Base-by-base conservation (phyloP, 2,329 filamentous ascomycete genomes). In the Pseudogymnoascus sp. region DNA sequence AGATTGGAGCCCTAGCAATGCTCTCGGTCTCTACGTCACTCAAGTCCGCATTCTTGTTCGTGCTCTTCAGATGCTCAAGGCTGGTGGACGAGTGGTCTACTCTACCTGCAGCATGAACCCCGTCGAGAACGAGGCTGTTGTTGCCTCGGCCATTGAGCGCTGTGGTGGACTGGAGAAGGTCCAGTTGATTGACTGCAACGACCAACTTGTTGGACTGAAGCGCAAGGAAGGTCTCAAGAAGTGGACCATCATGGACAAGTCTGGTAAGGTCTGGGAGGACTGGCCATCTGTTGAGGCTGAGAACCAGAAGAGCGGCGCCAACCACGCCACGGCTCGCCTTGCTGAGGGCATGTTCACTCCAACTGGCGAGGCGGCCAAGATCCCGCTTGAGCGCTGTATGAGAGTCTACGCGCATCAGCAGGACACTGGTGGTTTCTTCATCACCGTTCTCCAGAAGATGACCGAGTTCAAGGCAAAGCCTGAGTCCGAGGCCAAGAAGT, bases 101-200 rank as follows among this genome's bases (percentile, higher is more conserved):
- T 97, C 93, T 2, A 99, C 95, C 18, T 99, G 95, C 82, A 97
- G 92, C 76, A 91, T 99, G 90, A 99, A 99, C 77, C 95, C 95
- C 0, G 86, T 97, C 28, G 95, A 99, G 79, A 96, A 99, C 72
- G 95, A 99, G 77, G 89, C 95, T 5, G 92, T 97, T 14, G 81
- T 99, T 65, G 87, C 90, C 0, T 88, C 89, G 25, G 95, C 95
- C 10, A 93, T 99, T 69, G 89, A 92, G 70, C 85, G 93, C 63
- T 97, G 93, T 71, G 95, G 95, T 66, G 95, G 95, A 2, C 77
- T 85, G 3, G 81, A 83, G 12, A 95, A 93, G 72, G 89, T 99
- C 60, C 84, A 89, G 67, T 87, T 99, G 50, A 76, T 97, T 63
- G 91, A 97, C 75, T 95, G 89, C 77, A 89, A 86, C 72, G 82